These are phyloP conservation scores for Sambucus nigra DNA, from an alignment of 129 eudicot genomes.

Conservation along the genomic window DNA sequence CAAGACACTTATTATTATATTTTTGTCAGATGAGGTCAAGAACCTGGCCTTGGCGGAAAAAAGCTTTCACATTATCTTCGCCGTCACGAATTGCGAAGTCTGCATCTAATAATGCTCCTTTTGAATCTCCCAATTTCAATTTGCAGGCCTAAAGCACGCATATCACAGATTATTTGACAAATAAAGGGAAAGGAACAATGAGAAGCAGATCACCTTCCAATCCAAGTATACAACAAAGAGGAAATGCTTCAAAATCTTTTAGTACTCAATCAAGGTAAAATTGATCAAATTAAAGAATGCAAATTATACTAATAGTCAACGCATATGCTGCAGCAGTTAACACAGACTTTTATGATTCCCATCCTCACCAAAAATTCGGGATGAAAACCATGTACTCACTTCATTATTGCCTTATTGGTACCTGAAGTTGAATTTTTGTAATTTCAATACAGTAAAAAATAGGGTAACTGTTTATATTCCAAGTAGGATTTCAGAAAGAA, in stretches of 20 bases:
- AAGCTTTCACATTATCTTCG: constrained; percentile 81
- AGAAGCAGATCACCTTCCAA: not conserved
- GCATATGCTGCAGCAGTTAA: not conserved
- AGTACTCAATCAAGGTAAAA: too few species aligned
- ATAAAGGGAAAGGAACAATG: not conserved
- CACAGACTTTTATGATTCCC: too few species aligned
- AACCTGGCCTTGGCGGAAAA: constrained; percentile 96
- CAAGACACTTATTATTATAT: not conserved
- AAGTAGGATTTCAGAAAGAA: too few species aligned
- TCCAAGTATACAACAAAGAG: not conserved
- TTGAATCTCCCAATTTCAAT: constrained; percentile 71
- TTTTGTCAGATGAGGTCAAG: constrained; percentile 3
- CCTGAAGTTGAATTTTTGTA: too few species aligned
- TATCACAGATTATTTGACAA: constrained; percentile 7
- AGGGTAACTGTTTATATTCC: too few species aligned
- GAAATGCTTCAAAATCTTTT: too few species aligned
- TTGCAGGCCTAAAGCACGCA: constrained; percentile 59
- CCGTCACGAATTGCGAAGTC: constrained; percentile 90
- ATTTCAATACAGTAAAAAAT: too few species aligned
- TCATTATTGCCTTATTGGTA: too few species aligned
- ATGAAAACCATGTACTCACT: too few species aligned
- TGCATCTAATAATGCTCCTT: constrained; percentile 83
- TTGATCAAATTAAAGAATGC: too few species aligned
- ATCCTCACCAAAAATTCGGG: too few species aligned
- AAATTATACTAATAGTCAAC: not conserved